These are phyloP conservation scores for Trypanosoma cruzi DNA, from an alignment of 208 protist genomes.

Conservation along the genomic window DNA sequence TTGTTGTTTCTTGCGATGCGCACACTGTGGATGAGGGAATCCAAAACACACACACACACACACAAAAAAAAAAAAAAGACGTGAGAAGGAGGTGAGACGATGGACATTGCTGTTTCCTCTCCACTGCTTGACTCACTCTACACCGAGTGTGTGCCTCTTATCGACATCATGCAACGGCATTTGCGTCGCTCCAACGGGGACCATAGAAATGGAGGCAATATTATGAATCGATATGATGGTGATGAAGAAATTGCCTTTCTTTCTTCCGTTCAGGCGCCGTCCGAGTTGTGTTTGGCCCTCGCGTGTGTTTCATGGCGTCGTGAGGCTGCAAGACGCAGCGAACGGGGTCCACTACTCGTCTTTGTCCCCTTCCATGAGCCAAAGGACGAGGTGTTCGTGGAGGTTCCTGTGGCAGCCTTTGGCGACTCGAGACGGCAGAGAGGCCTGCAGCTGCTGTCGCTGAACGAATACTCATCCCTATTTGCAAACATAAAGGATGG, in stretches of 20 bases:
- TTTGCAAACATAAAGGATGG: constrained; percentile 12
- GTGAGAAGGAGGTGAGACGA: neutral
- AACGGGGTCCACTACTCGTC: neutral
- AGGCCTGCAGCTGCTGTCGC: constrained; percentile 2
- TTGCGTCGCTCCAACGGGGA: too few relatives aligned
- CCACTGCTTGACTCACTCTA: constrained; percentile 11
- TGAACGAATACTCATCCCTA: constrained; percentile 19
- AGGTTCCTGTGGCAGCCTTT: constrained; percentile 23
- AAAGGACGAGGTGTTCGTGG: constrained; percentile 19
- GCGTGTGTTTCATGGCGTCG: constrained; percentile 16
- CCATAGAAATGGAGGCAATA: neutral
- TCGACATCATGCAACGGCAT: neutral
- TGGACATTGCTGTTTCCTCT: constrained; percentile 15
- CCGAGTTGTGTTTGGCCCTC: constrained; percentile 19
- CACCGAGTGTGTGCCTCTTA: constrained; percentile 10
- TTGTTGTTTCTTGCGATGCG: too few relatives aligned
- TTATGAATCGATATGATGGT: neutral
- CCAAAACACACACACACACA: too few relatives aligned
- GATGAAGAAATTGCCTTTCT: constrained; percentile 20
- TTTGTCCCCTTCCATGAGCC: constrained; percentile 24
- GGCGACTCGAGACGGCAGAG: neutral
- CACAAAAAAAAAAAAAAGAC: too few relatives aligned
- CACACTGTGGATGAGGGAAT: neutral
- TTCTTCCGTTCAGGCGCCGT: constrained; percentile 19
- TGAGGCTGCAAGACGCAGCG: neutral